Conservation (phyloP, 1,284 basidiomycete species). For the Pholiota adiposa region DNA sequence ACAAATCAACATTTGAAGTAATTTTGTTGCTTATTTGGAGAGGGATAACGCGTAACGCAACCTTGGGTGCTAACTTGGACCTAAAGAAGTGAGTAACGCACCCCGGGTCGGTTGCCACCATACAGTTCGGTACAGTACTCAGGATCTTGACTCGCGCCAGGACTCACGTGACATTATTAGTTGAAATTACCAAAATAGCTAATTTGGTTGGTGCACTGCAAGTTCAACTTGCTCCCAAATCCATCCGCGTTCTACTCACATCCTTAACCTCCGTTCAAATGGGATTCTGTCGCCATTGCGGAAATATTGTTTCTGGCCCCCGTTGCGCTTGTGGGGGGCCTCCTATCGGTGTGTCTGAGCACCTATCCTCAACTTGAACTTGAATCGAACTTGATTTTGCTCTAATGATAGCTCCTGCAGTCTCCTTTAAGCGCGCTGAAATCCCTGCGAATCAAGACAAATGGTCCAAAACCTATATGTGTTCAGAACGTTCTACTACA, state of each 20-base stretch:
- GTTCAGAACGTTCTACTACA: constrained; percentile 49
- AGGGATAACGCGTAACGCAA: no score
- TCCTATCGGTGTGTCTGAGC: constrained; percentile 63
- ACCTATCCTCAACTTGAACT: neutral
- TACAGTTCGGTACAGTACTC: no score
- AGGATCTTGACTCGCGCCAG: no score
- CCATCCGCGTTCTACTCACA: neutral
- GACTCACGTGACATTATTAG: constrained; percentile 24
- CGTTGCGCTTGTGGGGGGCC: constrained; percentile 80
- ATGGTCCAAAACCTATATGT: constrained; percentile 79
- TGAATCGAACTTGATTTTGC: neutral
- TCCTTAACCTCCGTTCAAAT: constrained; percentile 38
- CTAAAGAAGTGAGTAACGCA: no score
- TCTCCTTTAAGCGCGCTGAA: constrained; percentile 62
- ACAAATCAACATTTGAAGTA: no score
- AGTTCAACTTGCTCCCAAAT: constrained; percentile 1
- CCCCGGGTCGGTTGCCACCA: no score
- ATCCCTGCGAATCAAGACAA: constrained; percentile 54
- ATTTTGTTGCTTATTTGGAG: no score
- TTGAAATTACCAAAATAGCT: constrained; percentile 18
- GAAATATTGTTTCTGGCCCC: constrained; percentile 70
- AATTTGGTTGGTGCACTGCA: neutral
- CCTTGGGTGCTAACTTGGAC: no score
- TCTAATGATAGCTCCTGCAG: constrained; percentile 58
- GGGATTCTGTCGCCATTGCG: constrained; percentile 82